phyloP scores from a whole-genome alignment of 2,329 filamentous ascomycete species.

The Aureobasidium lini region DNA sequence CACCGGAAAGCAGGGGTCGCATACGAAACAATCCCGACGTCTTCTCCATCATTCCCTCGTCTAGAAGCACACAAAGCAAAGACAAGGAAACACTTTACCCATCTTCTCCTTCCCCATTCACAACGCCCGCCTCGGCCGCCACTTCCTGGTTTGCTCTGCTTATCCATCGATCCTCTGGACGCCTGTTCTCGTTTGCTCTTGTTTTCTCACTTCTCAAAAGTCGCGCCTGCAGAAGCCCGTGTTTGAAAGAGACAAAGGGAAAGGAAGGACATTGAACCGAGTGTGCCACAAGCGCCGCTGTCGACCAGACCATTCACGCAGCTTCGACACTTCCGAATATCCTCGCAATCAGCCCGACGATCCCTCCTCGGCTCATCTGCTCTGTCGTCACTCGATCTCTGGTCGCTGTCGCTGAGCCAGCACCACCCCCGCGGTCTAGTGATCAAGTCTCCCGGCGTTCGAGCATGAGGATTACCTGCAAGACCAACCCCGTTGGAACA shows the following conservation, averaged over 20 bases:
- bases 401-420: conserved; percentile 5
- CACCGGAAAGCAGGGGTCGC: conserved; percentile 3
- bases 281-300: conserved; percentile 12
- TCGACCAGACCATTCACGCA: conserved; percentile 5
- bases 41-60: conserved; percentile 14
- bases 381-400: neutral
- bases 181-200: neutral
- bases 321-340: neutral
- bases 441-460: conserved; percentile 11
- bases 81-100: conserved; percentile 12
- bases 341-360: neutral
- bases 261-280: conserved; percentile 9
- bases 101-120: conserved; percentile 5
- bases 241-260: conserved; percentile 13
- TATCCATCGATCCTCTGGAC: neutral
- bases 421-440: conserved; percentile 5
- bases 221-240: conserved; percentile 10
- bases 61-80: conserved; percentile 14
- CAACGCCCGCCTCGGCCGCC: conserved; percentile 11
- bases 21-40: conserved; percentile 12
- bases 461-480: conserved; percentile 20
- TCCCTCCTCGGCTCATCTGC: neutral
- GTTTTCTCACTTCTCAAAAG: conserved; percentile 1
- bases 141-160: conserved; percentile 8
- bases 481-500: conserved; percentile 18